These are phyloP conservation scores for Stemphylium lycopersici DNA, from an alignment of 2,329 filamentous ascomycete species.

Conservation along the genomic window DNA sequence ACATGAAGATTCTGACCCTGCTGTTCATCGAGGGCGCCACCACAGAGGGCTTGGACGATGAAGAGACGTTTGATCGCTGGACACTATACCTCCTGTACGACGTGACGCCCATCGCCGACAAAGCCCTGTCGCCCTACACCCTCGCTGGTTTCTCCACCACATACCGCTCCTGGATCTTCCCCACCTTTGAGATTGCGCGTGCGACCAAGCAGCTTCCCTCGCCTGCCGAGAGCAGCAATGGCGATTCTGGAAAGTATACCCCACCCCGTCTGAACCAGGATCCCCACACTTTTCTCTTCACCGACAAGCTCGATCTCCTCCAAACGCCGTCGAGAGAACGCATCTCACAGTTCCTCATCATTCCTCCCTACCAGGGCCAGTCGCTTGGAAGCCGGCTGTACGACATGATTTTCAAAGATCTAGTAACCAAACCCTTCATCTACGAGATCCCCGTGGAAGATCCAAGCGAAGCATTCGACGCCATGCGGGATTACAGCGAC, in stretches of 20 bases:
- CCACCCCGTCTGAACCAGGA: conserved; percentile 36
- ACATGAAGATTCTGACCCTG: conserved; percentile 81
- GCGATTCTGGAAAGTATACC: conserved; percentile 50
- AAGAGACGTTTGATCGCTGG: conserved; percentile 81
- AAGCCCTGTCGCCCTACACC: conserved; percentile 60
- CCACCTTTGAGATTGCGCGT: conserved; percentile 52
- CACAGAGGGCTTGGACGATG: conserved; percentile 70
- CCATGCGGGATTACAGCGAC: conserved; percentile 77
- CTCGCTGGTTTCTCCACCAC: conserved; percentile 91
- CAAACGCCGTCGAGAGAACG: conserved; percentile 77
- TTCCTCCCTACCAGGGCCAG: conserved; percentile 83
- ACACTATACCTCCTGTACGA: conserved; percentile 78
- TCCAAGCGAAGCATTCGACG: conserved; percentile 84
- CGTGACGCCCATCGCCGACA: conserved; percentile 39
- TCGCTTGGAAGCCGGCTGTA: conserved; percentile 85
- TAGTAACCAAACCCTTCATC: conserved; percentile 70
- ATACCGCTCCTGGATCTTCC: conserved; percentile 79
- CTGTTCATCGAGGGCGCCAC: conserved; percentile 95
- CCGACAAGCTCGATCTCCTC: conserved; percentile 53
- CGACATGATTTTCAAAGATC: conserved; percentile 74
- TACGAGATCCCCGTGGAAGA: conserved; percentile 92
- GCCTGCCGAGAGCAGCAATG: conserved; percentile 34
- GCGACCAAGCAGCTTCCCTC: conserved; percentile 44
- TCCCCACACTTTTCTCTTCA: conserved; percentile 39
- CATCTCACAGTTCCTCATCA: conserved; percentile 90